Evolutionary conservation across 768 basidiomycete species (phyloP), one percentile per base, ranked within the genome.

Genomic region (Psilocybe azurescens): DNA sequence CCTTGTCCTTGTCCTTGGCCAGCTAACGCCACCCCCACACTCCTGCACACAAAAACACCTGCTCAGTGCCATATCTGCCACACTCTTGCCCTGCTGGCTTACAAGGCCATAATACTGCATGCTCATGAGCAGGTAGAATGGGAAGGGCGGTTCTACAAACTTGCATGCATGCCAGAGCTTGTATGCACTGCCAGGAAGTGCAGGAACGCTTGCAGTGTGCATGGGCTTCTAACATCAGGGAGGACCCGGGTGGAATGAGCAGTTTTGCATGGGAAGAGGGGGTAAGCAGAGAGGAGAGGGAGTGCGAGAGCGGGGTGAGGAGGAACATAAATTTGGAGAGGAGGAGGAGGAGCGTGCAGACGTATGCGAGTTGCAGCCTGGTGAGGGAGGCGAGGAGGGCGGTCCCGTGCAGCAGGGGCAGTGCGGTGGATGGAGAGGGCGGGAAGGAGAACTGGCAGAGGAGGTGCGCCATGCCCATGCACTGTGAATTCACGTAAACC

Each of bases 1-100:
- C 33, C 33, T 11, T 36, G 30, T 11, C 33, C 33, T 11, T 36
- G 24, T 24, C 33, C 33, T 11, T 11, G 7, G 11, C 33, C 29
- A 33, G 48, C 41, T 1, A 60, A 48, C 10, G 64, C 72, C 0
- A 66, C 69, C 13, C 72, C 74, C 0, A 89, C 88, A 3, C 74
- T 75, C 1, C 96, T 11, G 33, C 96, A 71, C 95, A 96, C 51
- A 99, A 80, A 97, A 98, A 96, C 97, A 99, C 76, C 97, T 98
- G 74, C 87, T 89, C 58, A 98, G 83, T 2, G 95, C 96, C 95
- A 98, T 96, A 72, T 99, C 95, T 0, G 97, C 96, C 73, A 98
- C 95, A 24, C 85, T 81, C 74, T 36, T 11, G 33, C 33, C 33
- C 33, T 36, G 97, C 33, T 96, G 90, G 59, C 87, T 89, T 0